Base-by-base conservation (phyloP, 2,329 filamentous ascomycete genomes). In the Scedosporium aurantiacum region DNA sequence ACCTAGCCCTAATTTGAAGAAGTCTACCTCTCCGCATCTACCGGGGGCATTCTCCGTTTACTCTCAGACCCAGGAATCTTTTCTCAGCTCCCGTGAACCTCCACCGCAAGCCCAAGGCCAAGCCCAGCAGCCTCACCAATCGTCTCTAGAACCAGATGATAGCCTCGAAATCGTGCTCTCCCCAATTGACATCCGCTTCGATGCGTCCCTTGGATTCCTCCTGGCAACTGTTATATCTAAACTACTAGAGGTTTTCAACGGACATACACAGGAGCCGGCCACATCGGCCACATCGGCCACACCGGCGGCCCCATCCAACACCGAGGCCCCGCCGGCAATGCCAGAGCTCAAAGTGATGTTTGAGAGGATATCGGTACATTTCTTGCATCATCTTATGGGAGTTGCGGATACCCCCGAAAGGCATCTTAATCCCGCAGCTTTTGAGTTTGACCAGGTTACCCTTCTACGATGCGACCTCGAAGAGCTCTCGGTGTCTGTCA, bases 31-130 rank as follows among this genome's bases (percentile, higher is more conserved):
- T 10, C 45, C 55, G 41, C 57, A 45, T 50, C 55, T 62, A 2
- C 84, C 84, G 1, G 85, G 84, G 0, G 79, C 84, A 2, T 87
- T 87, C 68, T 87, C 84, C 0, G 72, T 82, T 2, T 71, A 79
- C 50, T 61, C 60, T 37, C 60, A 28, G 41, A 57, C 23, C 37
- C 52, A 55, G 5, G 59, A 56, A 14, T 61, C 59, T 12, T 55
- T 61, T 27, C 14, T 57, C 16, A 56, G 59, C 43, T 40, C 52
- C 16, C 28, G 43, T 10, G 58, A 37, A 23, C 52, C 62, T 8
- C 52, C 27, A 18, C 57, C 61, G 2, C 52, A 50, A 5, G 25
- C 52, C 5, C 16, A 50, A 12, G 3, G 47, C 23, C 50, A 63
- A 43, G 37, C 50, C 43, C 32, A 37, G 32, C 32, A 37, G 32